Evolutionary conservation across 805 yeast genomes (phyloP).

Genomic region (Phaffomyces thermotolerans): DNA sequence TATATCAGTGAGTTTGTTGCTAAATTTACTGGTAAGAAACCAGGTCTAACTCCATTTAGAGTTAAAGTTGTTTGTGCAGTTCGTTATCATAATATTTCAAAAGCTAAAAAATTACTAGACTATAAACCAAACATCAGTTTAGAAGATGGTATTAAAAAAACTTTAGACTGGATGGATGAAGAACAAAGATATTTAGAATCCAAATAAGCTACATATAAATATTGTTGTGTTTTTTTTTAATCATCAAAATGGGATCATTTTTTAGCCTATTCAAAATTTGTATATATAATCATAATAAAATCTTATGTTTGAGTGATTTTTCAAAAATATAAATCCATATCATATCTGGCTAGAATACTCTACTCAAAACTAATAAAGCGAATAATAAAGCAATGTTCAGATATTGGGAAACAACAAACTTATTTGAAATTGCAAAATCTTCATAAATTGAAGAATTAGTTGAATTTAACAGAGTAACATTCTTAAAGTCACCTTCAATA

Average conservation of each 20-base stretch:
- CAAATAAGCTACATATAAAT: not conserved
- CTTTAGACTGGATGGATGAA: constrained; percentile 88
- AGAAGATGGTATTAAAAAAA: constrained; percentile 71
- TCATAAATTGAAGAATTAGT: constrained; percentile 1
- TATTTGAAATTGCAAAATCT: constrained; percentile 3
- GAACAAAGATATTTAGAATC: constrained; percentile 13
- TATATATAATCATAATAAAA: not conserved
- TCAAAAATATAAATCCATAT: not conserved
- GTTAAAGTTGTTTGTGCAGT: constrained; percentile 88
- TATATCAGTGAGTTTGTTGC: constrained; percentile 72
- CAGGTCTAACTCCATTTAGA: constrained; percentile 94
- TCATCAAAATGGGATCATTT: too few species aligned
- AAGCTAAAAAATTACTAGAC: constrained; percentile 73
- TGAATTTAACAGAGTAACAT: not conserved
- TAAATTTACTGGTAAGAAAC: constrained; percentile 67
- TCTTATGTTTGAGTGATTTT: too few species aligned
- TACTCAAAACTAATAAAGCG: not conserved
- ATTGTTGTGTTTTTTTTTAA: not conserved
- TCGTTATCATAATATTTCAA: constrained; percentile 86
- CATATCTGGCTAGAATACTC: not conserved
- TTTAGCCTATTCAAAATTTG: not conserved
- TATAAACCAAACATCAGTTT: constrained; percentile 74
- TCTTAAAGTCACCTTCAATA: not conserved
- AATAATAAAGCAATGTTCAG: not conserved
- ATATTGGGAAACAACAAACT: not conserved